Base-by-base conservation (phyloP, 352 stramenopile species). In the Phytophthora pluvialis region DNA sequence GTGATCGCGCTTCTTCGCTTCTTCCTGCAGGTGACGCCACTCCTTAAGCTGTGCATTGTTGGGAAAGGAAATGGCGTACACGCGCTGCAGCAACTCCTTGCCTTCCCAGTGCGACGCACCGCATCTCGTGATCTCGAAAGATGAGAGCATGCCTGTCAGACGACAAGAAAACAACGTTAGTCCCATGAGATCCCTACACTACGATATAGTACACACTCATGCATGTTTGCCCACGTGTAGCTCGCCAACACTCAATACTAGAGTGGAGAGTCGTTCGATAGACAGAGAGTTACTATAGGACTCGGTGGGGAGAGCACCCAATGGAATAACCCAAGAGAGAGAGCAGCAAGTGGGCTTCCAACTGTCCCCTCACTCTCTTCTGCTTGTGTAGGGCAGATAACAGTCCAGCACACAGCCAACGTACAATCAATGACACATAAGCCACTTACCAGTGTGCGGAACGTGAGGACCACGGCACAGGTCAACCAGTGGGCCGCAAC, bases 31-130 rank as follows among this genome's bases (percentile, higher is more conserved):
- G 28, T 89, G 77, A 56, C 94, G 77, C 81, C 83, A 94, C 67
- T 93, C 78, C 60, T 97, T 96, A 18, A 98, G 71, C 62, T 97
- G 81, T 16, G 81, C 47, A 11, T 91, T 93, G 64, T 86, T 88
- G 21, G 97, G 96, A 85, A 98, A 99, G 28, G 97, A 97, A 29
- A 98, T 98, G 40, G 94, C 97, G 73, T 99, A 99, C 64, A 99
- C 97, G 36, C 97, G 88, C 80, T 98, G 94, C 12, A 99, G 76
- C 80, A 98, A 83, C 54, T 98, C 93, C 21, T 93, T 87, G 62
- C 86, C 78, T 62, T 88, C 72, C 81, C 83, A 94, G 72, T 99
- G 98, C 7, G 97, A 98, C 3, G 96, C 91, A 1, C 90, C 97
- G 51, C 97, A 97, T 33, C 97, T 88, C 15, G 94, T 98, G 50